Evolutionary conservation across 108 stramenopile species (phyloP).

Genomic region (Schizochytrium sp.): DNA sequence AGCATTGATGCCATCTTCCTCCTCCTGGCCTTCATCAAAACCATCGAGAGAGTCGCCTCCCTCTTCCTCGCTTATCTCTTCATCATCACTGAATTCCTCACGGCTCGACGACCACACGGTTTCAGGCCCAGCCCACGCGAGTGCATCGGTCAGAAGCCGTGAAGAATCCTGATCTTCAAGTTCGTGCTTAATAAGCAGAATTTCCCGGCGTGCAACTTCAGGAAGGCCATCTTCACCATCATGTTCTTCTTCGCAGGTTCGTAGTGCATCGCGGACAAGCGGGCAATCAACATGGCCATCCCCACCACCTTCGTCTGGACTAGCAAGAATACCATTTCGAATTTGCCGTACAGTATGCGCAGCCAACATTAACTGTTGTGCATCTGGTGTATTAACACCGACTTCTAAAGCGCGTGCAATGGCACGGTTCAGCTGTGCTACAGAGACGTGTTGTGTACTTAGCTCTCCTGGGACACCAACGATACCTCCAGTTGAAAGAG

Average conservation of each 20-base stretch:
- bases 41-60: constrained; percentile 1
- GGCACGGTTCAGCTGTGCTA: constrained; percentile 16
- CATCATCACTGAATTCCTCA: background rate
- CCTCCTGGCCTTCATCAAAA: background rate
- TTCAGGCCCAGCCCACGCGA: constrained; percentile 1
- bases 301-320: constrained; percentile 26
- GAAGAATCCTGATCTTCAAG: constrained; percentile 36
- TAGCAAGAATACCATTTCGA: constrained; percentile 40
- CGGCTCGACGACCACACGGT: background rate
- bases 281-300: constrained; percentile 42
- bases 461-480: constrained; percentile 18
- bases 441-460: constrained; percentile 46
- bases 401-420: constrained; percentile 50
- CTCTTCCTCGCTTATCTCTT: background rate
- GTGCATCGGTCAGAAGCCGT: background rate
- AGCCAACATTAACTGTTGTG: constrained; percentile 1
- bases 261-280: constrained; percentile 29
- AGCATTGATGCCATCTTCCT: background rate
- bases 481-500: constrained; percentile 16
- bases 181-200: constrained; percentile 18
- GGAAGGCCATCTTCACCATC: background rate
- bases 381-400: constrained; percentile 53
- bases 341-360: constrained; percentile 37
- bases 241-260: constrained; percentile 4
- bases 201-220: constrained; percentile 9